Evolutionary conservation across 352 stramenopile genomes (phyloP), one percentile per base, ranked within the genome.

Genomic region (Phytophthora colocasiae): DNA sequence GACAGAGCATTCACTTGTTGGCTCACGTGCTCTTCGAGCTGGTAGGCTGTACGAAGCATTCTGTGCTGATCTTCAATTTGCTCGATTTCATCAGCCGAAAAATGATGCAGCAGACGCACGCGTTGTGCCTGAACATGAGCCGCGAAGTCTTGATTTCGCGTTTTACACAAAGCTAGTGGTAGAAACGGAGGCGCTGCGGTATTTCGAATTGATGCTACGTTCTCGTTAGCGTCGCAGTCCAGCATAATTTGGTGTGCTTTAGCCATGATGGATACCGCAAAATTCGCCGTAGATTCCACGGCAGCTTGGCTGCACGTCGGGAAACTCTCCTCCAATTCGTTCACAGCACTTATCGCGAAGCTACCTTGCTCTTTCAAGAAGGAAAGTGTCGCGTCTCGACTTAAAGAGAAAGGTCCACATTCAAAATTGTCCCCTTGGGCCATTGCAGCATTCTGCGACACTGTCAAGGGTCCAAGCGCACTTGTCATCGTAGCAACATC

Each of bases 301-400:
- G 57, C 61, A 49, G 61, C 55, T 58, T 75, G 50, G 12, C 55
- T 63, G n/a, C 49, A 63, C 22, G 43, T 48, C 12, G 62, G 57
- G 39, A 66, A 65, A 19, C 12, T 50, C 19, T 52, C 32, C 31
- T 50, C 48, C 43, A 76, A 55, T 15, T 72, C 58, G 12, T 69
- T 51, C 14, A 76, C 27, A 0, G 68, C 54, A 4, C 51, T 55
- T 8, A 72, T 73, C 31, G 59, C 57, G 22, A 72, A 76, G 40
- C 68, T 73, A 17, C 68, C 58, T 70, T 73, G 68, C 26, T 76
- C 63, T 58, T 76, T 76, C 36, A 76, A 17, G 40, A 75, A 75
- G 5, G 48, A 63, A 51, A 68, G 29, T 1, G 57, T 61, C 15
- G 47, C 51, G 11, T 67, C 56, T 50, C 49, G 50, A 62, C 45